Percentiles rank a stretch among this genome's conserved stretches.
phyloP scores from a whole-genome alignment of 352 stramenopile genomes.

The Halophytophthora polymorphica region DNA sequence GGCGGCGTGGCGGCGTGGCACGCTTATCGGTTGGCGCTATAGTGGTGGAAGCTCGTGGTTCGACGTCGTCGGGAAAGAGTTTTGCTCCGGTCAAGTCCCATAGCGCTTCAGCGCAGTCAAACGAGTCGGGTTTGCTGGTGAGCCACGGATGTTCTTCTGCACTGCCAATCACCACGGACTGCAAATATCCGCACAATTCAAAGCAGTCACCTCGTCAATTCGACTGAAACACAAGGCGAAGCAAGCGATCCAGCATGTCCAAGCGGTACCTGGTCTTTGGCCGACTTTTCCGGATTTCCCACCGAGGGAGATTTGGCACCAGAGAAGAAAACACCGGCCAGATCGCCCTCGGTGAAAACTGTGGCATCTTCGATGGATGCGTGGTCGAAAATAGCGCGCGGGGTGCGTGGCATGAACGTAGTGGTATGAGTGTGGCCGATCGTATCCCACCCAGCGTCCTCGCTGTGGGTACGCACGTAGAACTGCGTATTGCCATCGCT shows the following conservation, averaged over 20 bases:
- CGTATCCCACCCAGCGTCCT: no score
- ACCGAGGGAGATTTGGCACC: background rate
- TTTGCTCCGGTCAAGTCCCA: constrained; percentile 12
- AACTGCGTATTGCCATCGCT: background rate
- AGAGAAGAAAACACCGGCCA: constrained; percentile 29
- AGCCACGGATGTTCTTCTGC: constrained; percentile 18
- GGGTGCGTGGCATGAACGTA: background rate
- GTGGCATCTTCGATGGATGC: background rate
- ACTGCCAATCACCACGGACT: background rate
- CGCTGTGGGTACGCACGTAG: background rate
- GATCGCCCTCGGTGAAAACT: background rate
- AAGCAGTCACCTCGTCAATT: background rate
- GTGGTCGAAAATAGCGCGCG: background rate
- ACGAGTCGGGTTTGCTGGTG: constrained; percentile 30
- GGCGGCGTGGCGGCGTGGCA: background rate
- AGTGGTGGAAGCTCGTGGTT: background rate
- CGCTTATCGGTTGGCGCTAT: background rate
- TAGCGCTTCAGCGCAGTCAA: constrained; percentile 20
- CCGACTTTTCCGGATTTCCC: background rate
- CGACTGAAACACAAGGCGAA: background rate
- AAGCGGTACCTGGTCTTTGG: constrained; percentile 9
- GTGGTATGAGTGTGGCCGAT: background rate
- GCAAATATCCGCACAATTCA: background rate
- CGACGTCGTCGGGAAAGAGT: background rate
- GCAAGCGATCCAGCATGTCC: background rate